Evolutionary conservation across 2,329 filamentous ascomycete genomes (phyloP).

Genomic region (Fusarium albosuccineum): DNA sequence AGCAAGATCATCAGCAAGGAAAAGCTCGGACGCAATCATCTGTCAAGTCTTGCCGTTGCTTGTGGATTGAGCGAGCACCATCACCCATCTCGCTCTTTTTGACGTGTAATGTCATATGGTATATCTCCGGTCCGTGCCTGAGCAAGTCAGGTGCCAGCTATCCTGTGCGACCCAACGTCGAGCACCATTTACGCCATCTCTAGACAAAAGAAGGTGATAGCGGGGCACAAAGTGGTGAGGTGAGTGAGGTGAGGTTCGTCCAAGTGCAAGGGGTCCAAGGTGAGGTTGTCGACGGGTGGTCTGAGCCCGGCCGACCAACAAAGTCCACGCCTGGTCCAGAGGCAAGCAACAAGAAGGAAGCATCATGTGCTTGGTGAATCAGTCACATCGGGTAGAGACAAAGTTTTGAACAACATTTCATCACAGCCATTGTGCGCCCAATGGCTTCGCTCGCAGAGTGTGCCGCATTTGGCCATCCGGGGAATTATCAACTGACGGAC

Average conservation of each 20-base stretch:
- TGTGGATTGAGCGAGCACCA: no score
- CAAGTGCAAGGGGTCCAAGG: conserved; percentile 23
- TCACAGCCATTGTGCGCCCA: not conserved
- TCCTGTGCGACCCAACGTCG: conserved; percentile 9
- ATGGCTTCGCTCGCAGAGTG: not conserved
- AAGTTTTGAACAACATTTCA: not conserved
- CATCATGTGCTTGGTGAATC: conserved; percentile 3
- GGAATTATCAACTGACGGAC: not conserved
- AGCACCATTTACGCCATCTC: not conserved
- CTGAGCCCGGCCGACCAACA: not conserved
- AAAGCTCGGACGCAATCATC: conserved; percentile 4
- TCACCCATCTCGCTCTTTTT: not conserved
- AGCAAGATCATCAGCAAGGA: conserved; percentile 2
- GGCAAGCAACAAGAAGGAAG: not conserved
- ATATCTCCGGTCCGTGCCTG: conserved; percentile 1
- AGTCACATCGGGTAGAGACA: not conserved
- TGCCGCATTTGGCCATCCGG: not conserved
- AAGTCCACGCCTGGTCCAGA: conserved; percentile 5
- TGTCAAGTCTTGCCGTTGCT: not conserved
- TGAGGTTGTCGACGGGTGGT: conserved; percentile 1
- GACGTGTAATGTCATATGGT: conserved; percentile 5
- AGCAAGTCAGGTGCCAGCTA: conserved; percentile 19
- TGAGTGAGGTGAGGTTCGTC: conserved; percentile 10
- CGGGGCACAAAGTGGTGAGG: conserved; percentile 8
- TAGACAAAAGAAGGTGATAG: conserved; percentile 14